Percentiles rank a stretch among this genome's conserved stretches.
phyloP scores from a whole-genome alignment of 495 filamentous ascomycete genomes.

The Hypoxylon crocopeplum region DNA sequence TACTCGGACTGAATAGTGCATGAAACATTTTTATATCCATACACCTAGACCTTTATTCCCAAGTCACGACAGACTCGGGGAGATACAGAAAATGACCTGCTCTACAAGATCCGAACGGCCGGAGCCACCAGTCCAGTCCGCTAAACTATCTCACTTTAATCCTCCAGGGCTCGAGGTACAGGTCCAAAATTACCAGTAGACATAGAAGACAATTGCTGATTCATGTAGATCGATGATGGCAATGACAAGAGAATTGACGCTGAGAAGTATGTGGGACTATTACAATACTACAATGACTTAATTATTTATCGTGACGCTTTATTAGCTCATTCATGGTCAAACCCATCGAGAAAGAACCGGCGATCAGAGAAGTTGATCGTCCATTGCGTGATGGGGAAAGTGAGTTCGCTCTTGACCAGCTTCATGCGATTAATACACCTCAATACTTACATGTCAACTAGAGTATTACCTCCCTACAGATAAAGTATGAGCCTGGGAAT shows the following conservation, averaged over 20 bases:
- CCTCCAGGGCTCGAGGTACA: not conserved
- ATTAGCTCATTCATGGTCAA: not conserved
- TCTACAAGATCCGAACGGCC: not conserved
- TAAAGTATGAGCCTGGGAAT: not conserved
- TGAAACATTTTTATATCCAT: not conserved
- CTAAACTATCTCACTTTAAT: not conserved
- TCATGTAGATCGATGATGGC: constrained; percentile 1
- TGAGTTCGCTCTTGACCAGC: not conserved
- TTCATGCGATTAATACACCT: not conserved
- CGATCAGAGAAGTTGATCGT: not conserved
- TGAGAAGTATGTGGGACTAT: not conserved
- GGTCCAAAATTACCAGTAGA: not conserved
- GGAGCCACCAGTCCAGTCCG: not conserved
- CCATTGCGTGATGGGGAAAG: not conserved
- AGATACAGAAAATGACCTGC: not conserved
- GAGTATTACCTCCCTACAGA: not conserved
- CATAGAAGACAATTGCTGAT: not conserved
- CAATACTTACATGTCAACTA: not conserved
- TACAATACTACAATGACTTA: not conserved
- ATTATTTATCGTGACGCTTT: not conserved
- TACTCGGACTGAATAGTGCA: not conserved
- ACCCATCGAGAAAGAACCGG: not conserved
- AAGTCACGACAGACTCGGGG: no score
- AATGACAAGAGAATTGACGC: no score
- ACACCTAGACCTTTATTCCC: not conserved